Base-by-base conservation (phyloP, 2,329 filamentous ascomycete species). In the Colletotrichum theobromicola region DNA sequence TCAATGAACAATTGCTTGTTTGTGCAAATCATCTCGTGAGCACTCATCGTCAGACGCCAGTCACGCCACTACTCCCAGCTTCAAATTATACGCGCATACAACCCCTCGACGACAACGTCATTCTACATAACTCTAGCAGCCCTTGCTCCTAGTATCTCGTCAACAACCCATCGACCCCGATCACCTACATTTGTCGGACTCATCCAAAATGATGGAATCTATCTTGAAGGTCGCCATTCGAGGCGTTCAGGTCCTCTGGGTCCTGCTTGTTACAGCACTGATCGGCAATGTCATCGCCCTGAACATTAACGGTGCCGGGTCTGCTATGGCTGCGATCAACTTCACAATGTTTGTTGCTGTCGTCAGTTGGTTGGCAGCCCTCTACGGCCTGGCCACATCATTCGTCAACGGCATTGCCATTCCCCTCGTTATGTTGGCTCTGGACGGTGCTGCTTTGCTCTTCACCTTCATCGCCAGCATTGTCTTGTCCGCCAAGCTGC, bases 401-500 rank as follows among this genome's bases (percentile, higher is more conserved):
- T 84, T 93, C 79, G 83, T 91, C 77, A 87, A 90, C 53, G 83
- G 84, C 67, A 83, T 91, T 73, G 85, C 85, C 76, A 82, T 90
- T 64, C 88, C 89, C 32, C 80, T 92, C 18, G 82, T 90, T 64
- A 83, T 90, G 71, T 81, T 93, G 37, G 85, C 83, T 16, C 82
- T 93, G 63, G 93, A 95, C 83, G 85, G 80, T 15, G 79, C 91
- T 35, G 90, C 91, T 67, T 87, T 89, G 4, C 82, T 95, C 69
- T 94, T 96, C 86, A 93, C 90, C 77, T 91, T 95, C 80, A 92
- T 94, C 82, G 90, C 86, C 70, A 93, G 90, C 76, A 88, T 96
- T 74, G 93, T 94, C 12, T 88, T 94, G 55, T 90, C 94, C 6
- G 92, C 93, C 28, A 92, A 93, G 83, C 88, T 96, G 10, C 84